Conservation (phyloP, 306 rosid species). For the Citrullus colocynthis region DNA sequence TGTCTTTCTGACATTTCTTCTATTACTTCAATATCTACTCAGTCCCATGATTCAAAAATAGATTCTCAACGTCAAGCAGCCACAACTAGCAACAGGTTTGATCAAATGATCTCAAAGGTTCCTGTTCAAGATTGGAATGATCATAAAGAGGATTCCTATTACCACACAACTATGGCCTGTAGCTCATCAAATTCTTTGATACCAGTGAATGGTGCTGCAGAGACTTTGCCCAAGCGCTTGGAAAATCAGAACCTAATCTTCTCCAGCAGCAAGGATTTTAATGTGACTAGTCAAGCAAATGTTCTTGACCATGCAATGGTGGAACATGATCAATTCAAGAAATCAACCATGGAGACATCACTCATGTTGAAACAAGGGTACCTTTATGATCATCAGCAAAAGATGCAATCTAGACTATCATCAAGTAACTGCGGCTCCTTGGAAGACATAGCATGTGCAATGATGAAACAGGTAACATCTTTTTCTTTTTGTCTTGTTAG, state of each 20-base stretch:
- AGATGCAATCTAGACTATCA: conserved; percentile 26
- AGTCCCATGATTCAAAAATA: conserved; percentile 27
- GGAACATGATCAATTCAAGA: conserved; percentile 32
- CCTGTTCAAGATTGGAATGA: conserved; percentile 55
- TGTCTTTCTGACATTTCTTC: conserved; percentile 29
- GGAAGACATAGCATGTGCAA: conserved; percentile 63
- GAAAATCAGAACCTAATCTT: conserved; percentile 20
- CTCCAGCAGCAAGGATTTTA: conserved; percentile 31
- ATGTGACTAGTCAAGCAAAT: conserved; percentile 11
- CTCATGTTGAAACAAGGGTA: conserved; percentile 30
- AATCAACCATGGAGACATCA: conserved; percentile 21
- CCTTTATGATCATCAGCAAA: conserved; percentile 34
- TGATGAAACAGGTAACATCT: conserved; percentile 62
- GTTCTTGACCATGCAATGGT: conserved; percentile 28
- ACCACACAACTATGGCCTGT: conserved; percentile 26
- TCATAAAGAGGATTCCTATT: conserved; percentile 35
- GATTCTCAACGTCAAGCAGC: conserved; percentile 32
- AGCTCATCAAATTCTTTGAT: conserved; percentile 37
- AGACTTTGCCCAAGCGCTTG: conserved; percentile 25
- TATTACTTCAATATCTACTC: conserved; percentile 28
- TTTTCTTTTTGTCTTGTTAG: conserved; percentile 2
- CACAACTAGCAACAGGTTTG: conserved; percentile 17
- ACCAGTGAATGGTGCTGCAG: conserved; percentile 35
- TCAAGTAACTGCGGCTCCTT: conserved; percentile 53
- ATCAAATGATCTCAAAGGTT: conserved; percentile 23